Conservation (phyloP, 2,329 filamentous ascomycete genomes). For the Neospermospora avenae region DNA sequence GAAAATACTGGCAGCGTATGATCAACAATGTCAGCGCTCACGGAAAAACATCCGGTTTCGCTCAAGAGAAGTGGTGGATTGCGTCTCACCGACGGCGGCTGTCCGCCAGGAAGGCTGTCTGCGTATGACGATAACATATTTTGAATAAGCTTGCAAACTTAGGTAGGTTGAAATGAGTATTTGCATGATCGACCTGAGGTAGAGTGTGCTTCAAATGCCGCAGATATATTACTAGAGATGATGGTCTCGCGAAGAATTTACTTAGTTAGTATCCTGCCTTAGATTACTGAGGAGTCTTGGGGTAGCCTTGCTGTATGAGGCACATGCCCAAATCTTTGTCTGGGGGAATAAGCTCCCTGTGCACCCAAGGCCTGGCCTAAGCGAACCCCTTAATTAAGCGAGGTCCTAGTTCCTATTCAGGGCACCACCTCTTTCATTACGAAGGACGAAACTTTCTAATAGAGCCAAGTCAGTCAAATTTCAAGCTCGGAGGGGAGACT, state of each 20-base stretch:
- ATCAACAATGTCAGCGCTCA: neutral
- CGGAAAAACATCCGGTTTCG: neutral
- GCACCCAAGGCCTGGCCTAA: neutral
- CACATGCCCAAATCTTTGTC: neutral
- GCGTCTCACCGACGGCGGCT: neutral
- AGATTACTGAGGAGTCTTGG: neutral
- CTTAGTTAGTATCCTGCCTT: neutral
- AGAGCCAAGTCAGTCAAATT: neutral
- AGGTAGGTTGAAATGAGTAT: neutral
- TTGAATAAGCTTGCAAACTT: neutral
- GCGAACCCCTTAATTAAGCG: neutral
- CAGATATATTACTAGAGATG: neutral
- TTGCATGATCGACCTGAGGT: neutral
- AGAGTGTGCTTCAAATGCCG: neutral
- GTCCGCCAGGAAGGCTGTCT: neutral
- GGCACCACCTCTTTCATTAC: neutral
- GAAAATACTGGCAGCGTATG: constrained; percentile 1
- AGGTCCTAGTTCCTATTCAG: neutral
- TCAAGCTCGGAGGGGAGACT: neutral
- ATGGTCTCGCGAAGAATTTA: neutral
- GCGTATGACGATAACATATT: neutral
- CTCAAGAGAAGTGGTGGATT: neutral
- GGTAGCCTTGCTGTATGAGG: neutral
- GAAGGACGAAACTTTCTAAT: neutral
- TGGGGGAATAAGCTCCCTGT: neutral